Percentiles rank a stretch among this genome's conserved stretches.
Conservation (phyloP, 495 filamentous ascomycete species). For the Hypoxylon fuscum region DNA sequence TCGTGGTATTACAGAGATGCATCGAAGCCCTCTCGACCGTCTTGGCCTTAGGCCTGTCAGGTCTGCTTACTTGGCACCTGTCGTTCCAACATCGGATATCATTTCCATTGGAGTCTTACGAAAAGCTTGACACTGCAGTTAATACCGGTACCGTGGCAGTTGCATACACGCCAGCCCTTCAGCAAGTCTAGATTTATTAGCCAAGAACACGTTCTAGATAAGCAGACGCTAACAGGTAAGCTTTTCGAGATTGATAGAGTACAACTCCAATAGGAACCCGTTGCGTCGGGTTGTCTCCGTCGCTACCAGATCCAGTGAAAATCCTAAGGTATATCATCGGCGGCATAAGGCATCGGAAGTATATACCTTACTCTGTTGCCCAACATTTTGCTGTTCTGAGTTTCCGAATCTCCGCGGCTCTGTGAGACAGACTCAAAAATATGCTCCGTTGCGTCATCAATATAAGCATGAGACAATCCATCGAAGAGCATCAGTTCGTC, state of each 20-base stretch:
- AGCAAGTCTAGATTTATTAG: conserved; percentile 32
- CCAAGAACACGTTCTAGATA: conserved; percentile 26
- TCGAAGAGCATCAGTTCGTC: conserved; percentile 8
- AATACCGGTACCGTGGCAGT: conserved; percentile 40
- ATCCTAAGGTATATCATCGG: conserved; percentile 10
- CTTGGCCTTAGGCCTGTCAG: conserved; percentile 31
- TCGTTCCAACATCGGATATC: conserved; percentile 18
- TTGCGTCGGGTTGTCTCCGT: conserved; percentile 17
- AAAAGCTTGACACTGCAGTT: conserved; percentile 40
- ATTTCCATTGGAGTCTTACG: conserved; percentile 31
- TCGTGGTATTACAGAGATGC: conserved; percentile 16
- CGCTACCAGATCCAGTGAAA: conserved; percentile 14
- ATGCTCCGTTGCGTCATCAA: conserved; percentile 7
- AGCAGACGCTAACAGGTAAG: conserved; percentile 15
- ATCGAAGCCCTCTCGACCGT: conserved; percentile 18
- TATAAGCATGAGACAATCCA: neutral
- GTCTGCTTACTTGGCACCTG: conserved; percentile 36
- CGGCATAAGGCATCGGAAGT: conserved; percentile 10
- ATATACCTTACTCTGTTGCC: conserved; percentile 7
- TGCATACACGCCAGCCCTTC: conserved; percentile 32
- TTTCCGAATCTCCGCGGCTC: no score
- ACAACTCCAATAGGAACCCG: conserved; percentile 20
- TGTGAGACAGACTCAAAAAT: neutral
- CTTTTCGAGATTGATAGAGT: conserved; percentile 9
- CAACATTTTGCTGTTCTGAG: conserved; percentile 1